phyloP scores from a whole-genome alignment of 2,329 filamentous ascomycete species.

The Chrysoporthe cubensis region DNA sequence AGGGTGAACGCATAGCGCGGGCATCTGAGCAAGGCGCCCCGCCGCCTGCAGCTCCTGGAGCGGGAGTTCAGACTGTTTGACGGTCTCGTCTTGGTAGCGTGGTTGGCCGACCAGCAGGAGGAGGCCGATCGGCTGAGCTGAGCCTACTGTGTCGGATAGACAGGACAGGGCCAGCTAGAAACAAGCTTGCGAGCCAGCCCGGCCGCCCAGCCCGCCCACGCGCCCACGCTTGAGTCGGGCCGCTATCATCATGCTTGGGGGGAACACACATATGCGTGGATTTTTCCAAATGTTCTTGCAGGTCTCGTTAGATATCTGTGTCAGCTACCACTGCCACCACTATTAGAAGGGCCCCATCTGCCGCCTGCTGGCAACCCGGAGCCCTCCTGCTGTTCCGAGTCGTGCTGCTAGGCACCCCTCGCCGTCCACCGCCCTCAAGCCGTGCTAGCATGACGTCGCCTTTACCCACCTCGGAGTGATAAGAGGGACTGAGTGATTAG shows the following conservation, averaged over 20 bases:
- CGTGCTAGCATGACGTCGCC: slow-evolving; percentile 12
- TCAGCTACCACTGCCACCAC: background rate
- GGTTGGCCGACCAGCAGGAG: background rate
- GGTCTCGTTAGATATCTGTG: background rate
- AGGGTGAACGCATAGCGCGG: slow-evolving; percentile 16
- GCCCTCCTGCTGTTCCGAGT: background rate
- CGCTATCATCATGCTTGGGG: background rate
- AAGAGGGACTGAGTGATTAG: slow-evolving; percentile 3
- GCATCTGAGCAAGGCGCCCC: background rate
- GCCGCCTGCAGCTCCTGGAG: background rate
- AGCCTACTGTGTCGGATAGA: slow-evolving; percentile 10
- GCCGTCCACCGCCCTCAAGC: background rate
- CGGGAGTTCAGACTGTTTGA: background rate
- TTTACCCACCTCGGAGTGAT: slow-evolving; percentile 1
- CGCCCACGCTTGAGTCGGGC: background rate
- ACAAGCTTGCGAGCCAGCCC: slow-evolving; percentile 7
- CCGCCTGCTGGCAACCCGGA: background rate
- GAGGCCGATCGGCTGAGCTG: background rate
- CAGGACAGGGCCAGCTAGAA: slow-evolving; percentile 6
- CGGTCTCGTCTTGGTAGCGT: background rate
- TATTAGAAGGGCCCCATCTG: background rate
- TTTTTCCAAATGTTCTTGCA: background rate
- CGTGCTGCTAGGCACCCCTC: background rate
- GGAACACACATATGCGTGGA: background rate
- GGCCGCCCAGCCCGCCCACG: background rate